Conservation (phyloP, 2,329 filamentous ascomycete genomes). For the Scleromitrula shiraiana region DNA sequence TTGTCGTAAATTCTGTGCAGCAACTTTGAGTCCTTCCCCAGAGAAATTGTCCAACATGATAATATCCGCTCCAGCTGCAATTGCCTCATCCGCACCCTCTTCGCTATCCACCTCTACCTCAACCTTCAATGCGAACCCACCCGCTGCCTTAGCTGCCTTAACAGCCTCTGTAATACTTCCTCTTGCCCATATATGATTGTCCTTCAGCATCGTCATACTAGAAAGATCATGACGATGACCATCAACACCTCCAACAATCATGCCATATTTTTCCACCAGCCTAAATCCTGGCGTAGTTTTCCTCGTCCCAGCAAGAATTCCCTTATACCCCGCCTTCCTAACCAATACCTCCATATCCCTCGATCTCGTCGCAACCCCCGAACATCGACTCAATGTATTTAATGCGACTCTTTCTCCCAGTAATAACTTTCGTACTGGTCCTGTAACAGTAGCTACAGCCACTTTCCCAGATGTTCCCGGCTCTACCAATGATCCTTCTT, state of each 20-base stretch:
- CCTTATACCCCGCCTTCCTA: slow-evolving; percentile 63
- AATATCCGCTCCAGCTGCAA: slow-evolving; percentile 83
- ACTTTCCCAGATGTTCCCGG: slow-evolving; percentile 45
- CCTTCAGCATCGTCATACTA: slow-evolving; percentile 97
- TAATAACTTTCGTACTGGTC: slow-evolving; percentile 67
- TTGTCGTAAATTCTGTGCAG: slow-evolving; percentile 68
- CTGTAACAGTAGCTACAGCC: slow-evolving; percentile 71
- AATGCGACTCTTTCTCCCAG: slow-evolving; percentile 91
- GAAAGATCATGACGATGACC: slow-evolving; percentile 84
- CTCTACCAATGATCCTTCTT: slow-evolving; percentile 64
- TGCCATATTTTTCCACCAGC: slow-evolving; percentile 95
- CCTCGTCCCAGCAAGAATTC: slow-evolving; percentile 84
- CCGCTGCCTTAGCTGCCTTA: slow-evolving; percentile 70
- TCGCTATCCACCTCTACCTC: slow-evolving; percentile 93
- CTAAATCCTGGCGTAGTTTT: slow-evolving; percentile 97
- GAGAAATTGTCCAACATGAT: slow-evolving; percentile 98
- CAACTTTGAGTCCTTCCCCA: slow-evolving; percentile 65
- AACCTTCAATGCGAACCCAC: slow-evolving; percentile 86
- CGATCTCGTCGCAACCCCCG: slow-evolving; percentile 73
- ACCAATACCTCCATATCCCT: slow-evolving; percentile 47
- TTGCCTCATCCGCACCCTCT: slow-evolving; percentile 83
- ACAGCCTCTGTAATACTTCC: slow-evolving; percentile 84
- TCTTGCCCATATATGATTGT: slow-evolving; percentile 94
- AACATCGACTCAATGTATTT: slow-evolving; percentile 85
- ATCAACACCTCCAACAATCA: slow-evolving; percentile 89